These are phyloP conservation scores for Lenwebbia sp. DNA, from an alignment of 345 rosid genomes.

Conservation along the genomic window DNA sequence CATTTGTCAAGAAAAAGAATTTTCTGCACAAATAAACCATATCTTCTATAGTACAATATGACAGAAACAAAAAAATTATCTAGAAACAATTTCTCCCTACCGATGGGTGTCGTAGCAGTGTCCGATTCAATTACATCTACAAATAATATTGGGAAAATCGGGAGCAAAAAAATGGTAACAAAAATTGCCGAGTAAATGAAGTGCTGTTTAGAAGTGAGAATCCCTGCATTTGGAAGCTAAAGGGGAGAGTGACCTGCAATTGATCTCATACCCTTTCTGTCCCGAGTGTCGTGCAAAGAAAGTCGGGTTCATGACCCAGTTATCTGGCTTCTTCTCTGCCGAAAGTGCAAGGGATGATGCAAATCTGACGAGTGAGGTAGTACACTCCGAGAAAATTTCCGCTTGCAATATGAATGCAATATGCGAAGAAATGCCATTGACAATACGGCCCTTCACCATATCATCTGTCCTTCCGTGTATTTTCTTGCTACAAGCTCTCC, in stretches of 20 bases:
- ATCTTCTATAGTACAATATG: background rate
- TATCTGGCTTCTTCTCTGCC: background rate
- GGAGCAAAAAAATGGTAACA: background rate
- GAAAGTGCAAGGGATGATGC: background rate
- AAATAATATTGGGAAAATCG: background rate
- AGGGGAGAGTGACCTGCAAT: background rate
- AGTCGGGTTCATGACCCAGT: background rate
- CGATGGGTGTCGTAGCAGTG: background rate
- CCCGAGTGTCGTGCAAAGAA: background rate
- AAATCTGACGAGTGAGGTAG: background rate
- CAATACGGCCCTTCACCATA: background rate
- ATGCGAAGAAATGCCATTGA: background rate
- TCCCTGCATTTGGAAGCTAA: background rate
- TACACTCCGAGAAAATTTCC: background rate
- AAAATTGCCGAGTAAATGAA: background rate
- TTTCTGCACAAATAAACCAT: background rate
- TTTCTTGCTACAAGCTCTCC: background rate
- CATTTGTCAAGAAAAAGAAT: background rate
- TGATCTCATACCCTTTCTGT: background rate
- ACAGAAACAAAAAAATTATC: background rate
- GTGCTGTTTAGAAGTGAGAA: background rate
- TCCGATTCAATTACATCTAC: background rate
- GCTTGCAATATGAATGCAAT: background rate
- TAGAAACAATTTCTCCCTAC: background rate
- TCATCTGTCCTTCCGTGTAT: background rate